Base-by-base conservation (phyloP, 1,284 basidiomycete genomes). In the Leccinum huronense region DNA sequence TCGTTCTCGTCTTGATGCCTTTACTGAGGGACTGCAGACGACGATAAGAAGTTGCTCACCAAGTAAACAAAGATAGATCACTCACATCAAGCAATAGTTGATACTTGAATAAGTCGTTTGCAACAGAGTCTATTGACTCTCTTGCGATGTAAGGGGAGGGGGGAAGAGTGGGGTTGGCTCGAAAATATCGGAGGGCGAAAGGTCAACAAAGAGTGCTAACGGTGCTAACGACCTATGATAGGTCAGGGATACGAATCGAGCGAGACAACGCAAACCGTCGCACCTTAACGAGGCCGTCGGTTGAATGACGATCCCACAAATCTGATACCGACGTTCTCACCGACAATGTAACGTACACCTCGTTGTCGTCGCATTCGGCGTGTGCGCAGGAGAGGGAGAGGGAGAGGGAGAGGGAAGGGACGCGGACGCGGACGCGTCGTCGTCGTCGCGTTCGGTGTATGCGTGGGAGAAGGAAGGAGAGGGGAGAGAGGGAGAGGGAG, bases 261-360 rank as follows among this genome's bases (percentile, higher is more conserved):
- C n/a, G 30, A 33, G 54, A 67, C 38, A 60, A 63, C 42, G n/a
- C 38, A 19, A 6, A 58, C 31, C 19, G 67, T 31, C 85, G 70
- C 63, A 95, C 95, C 87, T 96, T 96, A 72, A 98, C 96, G 68
- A 98, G 84, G 10, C 96, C 96, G 69, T 97, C 96, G 13, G 94
- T 97, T 48, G 93, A 93, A 71, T 93, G 90, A 57, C 93, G 89
- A 77, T 95, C 92, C 81, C 91, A 92, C 61, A 98, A 82, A 70
- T 93, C 91, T 60, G 93, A 95, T 30, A n/a, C n/a, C n/a, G n/a
- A n/a, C n/a, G n/a, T n/a, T n/a, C n/a, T n/a, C n/a, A 95, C 88
- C n/a, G n/a, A n/a, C n/a, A n/a, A n/a, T n/a, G n/a, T n/a, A n/a
- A n/a, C n/a, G n/a, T n/a, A n/a, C n/a, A n/a, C n/a, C n/a, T n/a